A percentile compares a stretch with the other conserved stretches of the same genome.
phyloP scores from a whole-genome alignment of 306 rosid species.

The Fragaria vesca region DNA sequence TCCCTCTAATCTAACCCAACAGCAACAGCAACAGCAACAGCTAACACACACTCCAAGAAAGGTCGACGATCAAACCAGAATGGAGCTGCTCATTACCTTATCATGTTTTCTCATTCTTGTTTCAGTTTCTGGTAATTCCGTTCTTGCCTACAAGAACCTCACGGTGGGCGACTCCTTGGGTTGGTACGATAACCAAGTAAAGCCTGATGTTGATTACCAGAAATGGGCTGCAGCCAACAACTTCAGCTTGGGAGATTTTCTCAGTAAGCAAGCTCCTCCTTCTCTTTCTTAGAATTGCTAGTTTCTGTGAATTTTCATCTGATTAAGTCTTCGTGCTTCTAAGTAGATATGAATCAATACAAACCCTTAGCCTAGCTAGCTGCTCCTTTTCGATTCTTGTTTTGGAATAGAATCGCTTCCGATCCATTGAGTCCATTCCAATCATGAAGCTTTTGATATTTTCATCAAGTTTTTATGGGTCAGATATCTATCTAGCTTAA shows the following conservation, averaged over 20 bases:
- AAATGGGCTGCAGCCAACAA: constrained; percentile 63
- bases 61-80: background rate
- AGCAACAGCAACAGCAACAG: background rate
- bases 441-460: background rate
- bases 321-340: background rate
- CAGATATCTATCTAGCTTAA: background rate
- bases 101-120: background rate
- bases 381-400: background rate
- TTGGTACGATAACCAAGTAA: constrained; percentile 66
- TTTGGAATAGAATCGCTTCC: background rate
- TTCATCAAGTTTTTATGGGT: background rate
- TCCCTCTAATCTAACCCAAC: background rate
- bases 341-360: background rate
- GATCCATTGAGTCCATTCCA: background rate
- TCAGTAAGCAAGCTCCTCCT: constrained; percentile 45
- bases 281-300: background rate
- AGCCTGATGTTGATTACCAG: constrained; percentile 59
- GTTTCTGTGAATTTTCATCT: background rate
- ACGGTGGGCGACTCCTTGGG: constrained; percentile 92
- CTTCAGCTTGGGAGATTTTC: constrained; percentile 89
- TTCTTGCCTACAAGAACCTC: constrained; percentile 67
- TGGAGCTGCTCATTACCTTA: background rate
- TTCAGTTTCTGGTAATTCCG: constrained; percentile 13
- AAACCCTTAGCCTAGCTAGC: background rate
- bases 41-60: background rate